Evolutionary conservation across 2,329 filamentous ascomycete species (phyloP).

Genomic region (Diatrype stigma): DNA sequence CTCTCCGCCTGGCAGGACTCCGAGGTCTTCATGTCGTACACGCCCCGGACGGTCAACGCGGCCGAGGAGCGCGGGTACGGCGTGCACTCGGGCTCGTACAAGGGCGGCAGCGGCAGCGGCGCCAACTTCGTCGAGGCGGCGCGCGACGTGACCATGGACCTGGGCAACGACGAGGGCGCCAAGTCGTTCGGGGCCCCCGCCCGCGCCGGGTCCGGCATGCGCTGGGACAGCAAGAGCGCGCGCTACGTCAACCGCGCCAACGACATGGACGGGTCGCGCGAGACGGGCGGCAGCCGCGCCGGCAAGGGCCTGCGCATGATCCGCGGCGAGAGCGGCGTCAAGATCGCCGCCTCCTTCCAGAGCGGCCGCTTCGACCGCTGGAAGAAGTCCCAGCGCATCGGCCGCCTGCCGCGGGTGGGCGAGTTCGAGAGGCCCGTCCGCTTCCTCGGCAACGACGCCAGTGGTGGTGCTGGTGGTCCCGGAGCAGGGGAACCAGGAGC

Average conservation of each 20-base stretch:
- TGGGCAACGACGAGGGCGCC: conserved; percentile 80
- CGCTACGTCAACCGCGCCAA: conserved; percentile 92
- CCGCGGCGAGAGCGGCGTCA: conserved; percentile 85
- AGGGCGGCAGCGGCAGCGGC: conserved; percentile 48
- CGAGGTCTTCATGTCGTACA: conserved; percentile 96
- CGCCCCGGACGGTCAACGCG: conserved; percentile 71
- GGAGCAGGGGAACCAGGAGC: too few relatives aligned
- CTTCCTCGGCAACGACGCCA: conserved; percentile 26
- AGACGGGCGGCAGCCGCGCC: conserved; percentile 28
- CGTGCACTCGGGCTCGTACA: conserved; percentile 66
- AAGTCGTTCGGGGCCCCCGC: conserved; percentile 75
- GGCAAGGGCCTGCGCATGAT: conserved; percentile 65
- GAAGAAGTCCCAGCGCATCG: conserved; percentile 81
- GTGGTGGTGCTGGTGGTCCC: conserved; percentile 31
- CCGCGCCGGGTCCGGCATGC: conserved; percentile 70
- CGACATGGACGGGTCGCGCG: conserved; percentile 86
- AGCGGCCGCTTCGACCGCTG: conserved; percentile 91
- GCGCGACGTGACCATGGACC: conserved; percentile 85
- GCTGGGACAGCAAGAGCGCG: conserved; percentile 95
- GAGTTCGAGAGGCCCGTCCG: conserved; percentile 56
- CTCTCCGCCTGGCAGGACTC: conserved; percentile 71
- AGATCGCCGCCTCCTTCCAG: conserved; percentile 91
- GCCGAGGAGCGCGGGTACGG: conserved; percentile 92
- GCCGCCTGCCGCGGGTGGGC: conserved; percentile 73
- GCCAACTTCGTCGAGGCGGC: conserved; percentile 84